phyloP scores from a whole-genome alignment of 2,329 filamentous ascomycete genomes.

The Pestalotiopsis sp. region DNA sequence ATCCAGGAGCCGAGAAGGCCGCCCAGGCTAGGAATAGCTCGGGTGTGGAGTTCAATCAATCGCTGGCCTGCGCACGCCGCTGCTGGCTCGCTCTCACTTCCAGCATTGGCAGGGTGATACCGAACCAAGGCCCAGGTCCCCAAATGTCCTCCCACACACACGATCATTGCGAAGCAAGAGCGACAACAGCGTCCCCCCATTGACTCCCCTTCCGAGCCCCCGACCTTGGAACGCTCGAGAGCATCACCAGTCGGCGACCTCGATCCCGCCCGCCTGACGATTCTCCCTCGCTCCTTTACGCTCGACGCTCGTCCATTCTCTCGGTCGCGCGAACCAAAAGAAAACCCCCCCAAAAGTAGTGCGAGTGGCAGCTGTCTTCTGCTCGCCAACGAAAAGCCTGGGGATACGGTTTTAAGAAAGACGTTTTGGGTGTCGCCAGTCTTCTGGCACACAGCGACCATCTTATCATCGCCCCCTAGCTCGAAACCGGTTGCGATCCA shows the following conservation, averaged over 20 bases:
- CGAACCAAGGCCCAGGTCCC: not conserved
- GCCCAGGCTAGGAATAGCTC: conserved; percentile 15
- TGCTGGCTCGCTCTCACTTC: conserved; percentile 5
- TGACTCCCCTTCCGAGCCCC: not conserved
- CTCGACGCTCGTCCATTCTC: not conserved
- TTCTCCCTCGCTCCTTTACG: not conserved
- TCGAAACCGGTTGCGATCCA: conserved; percentile 2
- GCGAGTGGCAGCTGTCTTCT: not conserved
- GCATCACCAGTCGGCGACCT: conserved; percentile 1
- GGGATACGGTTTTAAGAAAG: not conserved
- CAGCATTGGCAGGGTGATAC: conserved; percentile 11
- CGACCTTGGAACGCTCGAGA: not conserved
- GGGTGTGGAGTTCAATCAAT: conserved; percentile 12
- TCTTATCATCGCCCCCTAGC: conserved; percentile 2
- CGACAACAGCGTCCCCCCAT: conserved; percentile 4
- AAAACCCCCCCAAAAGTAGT: not conserved
- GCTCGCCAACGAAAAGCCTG: not conserved
- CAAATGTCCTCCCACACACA: conserved; percentile 14
- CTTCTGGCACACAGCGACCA: not conserved
- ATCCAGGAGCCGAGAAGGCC: conserved; percentile 6
- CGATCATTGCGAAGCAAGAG: conserved; percentile 8
- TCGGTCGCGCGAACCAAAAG: not conserved
- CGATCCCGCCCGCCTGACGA: not conserved
- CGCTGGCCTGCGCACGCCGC: not conserved
- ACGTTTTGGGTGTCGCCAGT: not conserved